A percentile compares a stretch with the other conserved stretches of the same genome.
These are phyloP conservation scores for Tetracladium setigerum DNA, from an alignment of 495 filamentous ascomycete genomes.

Conservation along the genomic window DNA sequence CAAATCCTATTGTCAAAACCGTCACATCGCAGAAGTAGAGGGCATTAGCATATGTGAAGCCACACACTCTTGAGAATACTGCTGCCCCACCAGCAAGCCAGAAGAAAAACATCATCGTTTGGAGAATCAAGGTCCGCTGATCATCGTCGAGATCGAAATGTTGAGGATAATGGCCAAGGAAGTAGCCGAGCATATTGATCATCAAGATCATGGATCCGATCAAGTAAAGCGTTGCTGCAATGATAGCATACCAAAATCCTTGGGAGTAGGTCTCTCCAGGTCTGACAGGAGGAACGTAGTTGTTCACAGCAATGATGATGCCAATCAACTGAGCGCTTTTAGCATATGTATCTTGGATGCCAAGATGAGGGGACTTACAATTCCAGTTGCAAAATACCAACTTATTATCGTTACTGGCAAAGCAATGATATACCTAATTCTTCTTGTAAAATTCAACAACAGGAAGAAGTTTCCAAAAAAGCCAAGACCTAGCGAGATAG, in stretches of 20 bases:
- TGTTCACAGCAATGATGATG: conserved; percentile 50
- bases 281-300: conserved; percentile 49
- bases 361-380: conserved; percentile 41
- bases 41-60: conserved; percentile 58
- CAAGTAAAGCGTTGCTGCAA: conserved; percentile 60
- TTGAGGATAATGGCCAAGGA: conserved; percentile 69
- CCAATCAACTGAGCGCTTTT: conserved; percentile 43
- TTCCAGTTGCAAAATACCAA: conserved; percentile 59
- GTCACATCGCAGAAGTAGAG: conserved; percentile 71
- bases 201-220: conserved; percentile 55
- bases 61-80: conserved; percentile 56
- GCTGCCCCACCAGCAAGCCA: conserved; percentile 63
- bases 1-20: conserved; percentile 67
- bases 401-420: conserved; percentile 59
- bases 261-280: conserved; percentile 60
- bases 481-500: conserved; percentile 54
- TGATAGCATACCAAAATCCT: conserved; percentile 70
- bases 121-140: conserved; percentile 70
- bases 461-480: conserved; percentile 65
- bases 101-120: conserved; percentile 65
- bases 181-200: conserved; percentile 74
- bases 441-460: conserved; percentile 69
- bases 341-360: neutral
- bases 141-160: conserved; percentile 67
- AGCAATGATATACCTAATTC: conserved; percentile 68